Base-by-base conservation (phyloP, 805 yeast genomes). In the Candida cerambycidarum region DNA sequence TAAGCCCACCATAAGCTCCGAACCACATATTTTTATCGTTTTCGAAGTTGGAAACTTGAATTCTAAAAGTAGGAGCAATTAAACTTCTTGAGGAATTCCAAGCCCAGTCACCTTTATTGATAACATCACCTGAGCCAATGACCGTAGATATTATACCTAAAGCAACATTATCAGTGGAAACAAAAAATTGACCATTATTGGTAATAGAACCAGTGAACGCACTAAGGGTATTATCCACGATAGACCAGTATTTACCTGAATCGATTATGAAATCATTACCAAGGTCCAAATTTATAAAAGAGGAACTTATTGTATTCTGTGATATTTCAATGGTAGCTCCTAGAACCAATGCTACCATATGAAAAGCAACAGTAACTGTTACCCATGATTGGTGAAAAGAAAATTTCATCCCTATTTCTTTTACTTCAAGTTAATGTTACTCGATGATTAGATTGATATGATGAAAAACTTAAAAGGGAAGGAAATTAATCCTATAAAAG, bases 171-270 rank as follows among this genome's bases (percentile, higher is more conserved):
- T 41, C 43, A 14, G 30, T 19, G 5, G 40, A 35, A 15, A 41
- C 18, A 16, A 13, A 42, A 21, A 55, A 49, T 6, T 43, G 51
- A 21, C 54, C 57, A 17, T 53, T 39, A 23, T 44, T 45, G 25
- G 32, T 42, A 15, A 52, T 21, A n/a, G 44, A 18, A 16, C 58
- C 58, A 13, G 34, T 16, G 21, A 55, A 41, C 14, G 38, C 12
- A 7, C 51, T 31, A 8, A 44, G 8, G 5, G 55, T 46, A 35
- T 54, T 56, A 38, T 57, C 48, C 29, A 60, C 49, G 23, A 62
- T 57, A 12, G 66, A 58, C 53, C 57, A 61, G 38, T 50, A 56
- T 3, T 49, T 62, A 24, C 57, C 61, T 2, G 50, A 28, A 11
- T n/a, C 42, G 30, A 29, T 60, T 44, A 6, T 39, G 46, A 17